Conservation (phyloP, 2,329 filamentous ascomycete genomes). For the Aphanocladium album region DNA sequence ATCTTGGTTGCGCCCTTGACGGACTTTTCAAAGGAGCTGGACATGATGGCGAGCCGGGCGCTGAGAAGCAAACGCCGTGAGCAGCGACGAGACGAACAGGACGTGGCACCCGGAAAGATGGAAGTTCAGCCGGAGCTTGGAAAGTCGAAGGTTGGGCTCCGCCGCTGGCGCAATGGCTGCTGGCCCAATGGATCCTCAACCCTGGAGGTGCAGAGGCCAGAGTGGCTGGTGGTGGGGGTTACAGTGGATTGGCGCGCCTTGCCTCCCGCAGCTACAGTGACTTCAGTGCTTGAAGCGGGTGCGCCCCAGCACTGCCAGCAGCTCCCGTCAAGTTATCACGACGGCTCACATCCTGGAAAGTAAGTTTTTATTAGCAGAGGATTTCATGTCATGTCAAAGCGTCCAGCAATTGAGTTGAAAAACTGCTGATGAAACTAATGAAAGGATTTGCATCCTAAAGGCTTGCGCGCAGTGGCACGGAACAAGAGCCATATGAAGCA, state of each 20-base stretch:
- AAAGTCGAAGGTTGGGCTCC: slow-evolving; percentile 12
- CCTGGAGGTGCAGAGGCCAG: background rate
- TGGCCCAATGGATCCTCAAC: slow-evolving; percentile 6
- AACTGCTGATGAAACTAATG: too few relatives aligned
- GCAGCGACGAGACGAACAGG: background rate
- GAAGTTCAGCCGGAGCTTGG: slow-evolving; percentile 7
- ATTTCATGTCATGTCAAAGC: too few relatives aligned
- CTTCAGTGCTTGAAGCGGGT: background rate
- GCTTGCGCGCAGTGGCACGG: too few relatives aligned
- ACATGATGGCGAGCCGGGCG: slow-evolving; percentile 47
- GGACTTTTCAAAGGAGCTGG: slow-evolving; percentile 94
- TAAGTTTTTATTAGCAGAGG: background rate
- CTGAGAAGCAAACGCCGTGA: slow-evolving; percentile 14
- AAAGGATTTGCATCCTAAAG: too few relatives aligned
- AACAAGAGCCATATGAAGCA: too few relatives aligned
- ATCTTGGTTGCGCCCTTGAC: slow-evolving; percentile 98
- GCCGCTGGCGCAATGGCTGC: background rate
- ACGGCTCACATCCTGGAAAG: background rate
- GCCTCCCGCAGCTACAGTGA: background rate
- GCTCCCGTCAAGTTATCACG: background rate
- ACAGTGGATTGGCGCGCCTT: background rate
- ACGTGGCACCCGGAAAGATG: slow-evolving; percentile 9
- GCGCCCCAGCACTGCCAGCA: background rate
- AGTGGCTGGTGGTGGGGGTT: background rate
- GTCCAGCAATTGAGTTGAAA: too few relatives aligned